phyloP scores from a whole-genome alignment of 768 basidiomycete genomes.

The Pleurotus salmoneostramineus region DNA sequence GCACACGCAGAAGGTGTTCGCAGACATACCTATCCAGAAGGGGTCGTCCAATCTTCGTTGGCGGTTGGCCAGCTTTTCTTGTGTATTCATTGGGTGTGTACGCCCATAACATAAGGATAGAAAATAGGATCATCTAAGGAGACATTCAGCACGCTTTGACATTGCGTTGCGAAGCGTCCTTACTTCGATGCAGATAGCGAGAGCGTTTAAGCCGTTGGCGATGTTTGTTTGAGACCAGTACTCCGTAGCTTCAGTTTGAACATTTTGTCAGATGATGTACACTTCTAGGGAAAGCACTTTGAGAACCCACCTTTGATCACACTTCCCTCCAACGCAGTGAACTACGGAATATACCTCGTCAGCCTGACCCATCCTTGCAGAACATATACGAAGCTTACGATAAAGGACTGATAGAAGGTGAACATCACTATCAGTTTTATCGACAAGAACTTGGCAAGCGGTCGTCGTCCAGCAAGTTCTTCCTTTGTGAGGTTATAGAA shows the following conservation, averaged over 20 bases:
- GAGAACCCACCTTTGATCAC: slow-evolving; percentile 59
- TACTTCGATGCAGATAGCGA: slow-evolving; percentile 83
- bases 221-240: slow-evolving; percentile 88
- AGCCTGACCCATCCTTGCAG: not conserved
- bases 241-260: slow-evolving; percentile 44
- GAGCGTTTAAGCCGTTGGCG: slow-evolving; percentile 77
- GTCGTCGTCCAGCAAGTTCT: slow-evolving; percentile 72
- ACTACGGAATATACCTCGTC: slow-evolving; percentile 32
- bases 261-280: not conserved
- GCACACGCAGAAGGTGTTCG: slow-evolving; percentile 17
- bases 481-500: slow-evolving; percentile 82
- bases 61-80: slow-evolving; percentile 28
- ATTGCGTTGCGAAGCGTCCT: slow-evolving; percentile 3
- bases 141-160: not conserved
- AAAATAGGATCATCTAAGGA: slow-evolving; percentile 78
- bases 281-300: not conserved
- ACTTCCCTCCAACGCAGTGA: slow-evolving; percentile 57
- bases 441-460: slow-evolving; percentile 79
- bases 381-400: slow-evolving; percentile 39
- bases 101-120: slow-evolving; percentile 78
- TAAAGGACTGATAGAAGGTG: slow-evolving; percentile 83
- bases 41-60: slow-evolving; percentile 64
- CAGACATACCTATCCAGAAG: slow-evolving; percentile 60
- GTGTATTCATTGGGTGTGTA: slow-evolving; percentile 71
- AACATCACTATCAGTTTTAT: slow-evolving; percentile 89